phyloP scores from a whole-genome alignment of 2,329 filamentous ascomycete genomes.

The Passalora sequoiae region DNA sequence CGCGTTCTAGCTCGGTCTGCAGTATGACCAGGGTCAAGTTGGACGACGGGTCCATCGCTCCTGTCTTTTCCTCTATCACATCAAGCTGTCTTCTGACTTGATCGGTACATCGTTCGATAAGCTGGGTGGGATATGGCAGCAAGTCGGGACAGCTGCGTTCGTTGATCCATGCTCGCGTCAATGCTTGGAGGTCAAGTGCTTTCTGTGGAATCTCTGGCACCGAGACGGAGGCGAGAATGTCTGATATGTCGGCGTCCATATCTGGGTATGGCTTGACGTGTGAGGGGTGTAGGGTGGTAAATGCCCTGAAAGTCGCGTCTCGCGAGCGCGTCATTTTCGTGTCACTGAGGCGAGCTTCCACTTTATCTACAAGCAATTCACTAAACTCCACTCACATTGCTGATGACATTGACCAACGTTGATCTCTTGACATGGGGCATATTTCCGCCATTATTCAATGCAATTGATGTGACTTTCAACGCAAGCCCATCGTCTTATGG shows the following conservation, averaged over 20 bases:
- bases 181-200: conserved; percentile 73
- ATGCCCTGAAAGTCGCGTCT: too few relatives aligned
- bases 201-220: conserved; percentile 46
- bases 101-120: conserved; percentile 80
- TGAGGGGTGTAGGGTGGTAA: too few relatives aligned
- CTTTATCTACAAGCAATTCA: too few relatives aligned
- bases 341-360: too few relatives aligned
- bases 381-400: too few relatives aligned
- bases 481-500: too few relatives aligned
- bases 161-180: conserved; percentile 89
- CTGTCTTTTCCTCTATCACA: conserved; percentile 57
- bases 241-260: conserved; percentile 43
- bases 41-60: conserved; percentile 79
- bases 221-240: conserved; percentile 50
- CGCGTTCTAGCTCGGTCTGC: conserved; percentile 91
- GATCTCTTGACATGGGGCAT: too few relatives aligned
- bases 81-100: conserved; percentile 28
- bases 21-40: conserved; percentile 93
- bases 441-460: too few relatives aligned
- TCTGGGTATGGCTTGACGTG: too few relatives aligned
- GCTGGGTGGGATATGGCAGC: conserved; percentile 67
- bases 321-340: too few relatives aligned
- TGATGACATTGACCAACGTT: too few relatives aligned
- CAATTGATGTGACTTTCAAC: too few relatives aligned
- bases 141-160: conserved; percentile 86